Percentiles rank a stretch among this genome's conserved stretches.
These are phyloP conservation scores for Cadophora luteo-olivacea DNA, from an alignment of 2,329 filamentous ascomycete species.

Conservation along the genomic window DNA sequence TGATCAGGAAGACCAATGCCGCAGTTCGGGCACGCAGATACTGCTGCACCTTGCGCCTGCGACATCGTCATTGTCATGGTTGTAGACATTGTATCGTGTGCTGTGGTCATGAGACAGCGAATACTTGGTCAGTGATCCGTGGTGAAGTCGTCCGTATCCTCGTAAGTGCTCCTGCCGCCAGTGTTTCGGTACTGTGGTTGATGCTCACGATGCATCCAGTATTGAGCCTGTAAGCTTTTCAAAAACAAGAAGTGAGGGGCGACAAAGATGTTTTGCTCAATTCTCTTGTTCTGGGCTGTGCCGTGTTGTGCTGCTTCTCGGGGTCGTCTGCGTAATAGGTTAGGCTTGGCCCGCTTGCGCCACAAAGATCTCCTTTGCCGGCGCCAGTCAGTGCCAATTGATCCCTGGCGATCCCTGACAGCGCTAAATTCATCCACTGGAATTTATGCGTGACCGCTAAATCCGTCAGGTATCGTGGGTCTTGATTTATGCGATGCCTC, in stretches of 20 bases:
- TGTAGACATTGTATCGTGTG: slow-evolving; percentile 39
- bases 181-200: not conserved
- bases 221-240: not conserved
- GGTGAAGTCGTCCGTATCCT: slow-evolving; percentile 7
- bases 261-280: slow-evolving; percentile 12
- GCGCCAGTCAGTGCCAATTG: slow-evolving; percentile 14
- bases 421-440: slow-evolving; percentile 5
- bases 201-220: not conserved
- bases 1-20: slow-evolving; percentile 39
- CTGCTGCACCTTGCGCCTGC: slow-evolving; percentile 26
- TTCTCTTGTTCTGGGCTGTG: not conserved
- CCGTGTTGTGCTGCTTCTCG: not conserved
- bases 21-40: slow-evolving; percentile 43
- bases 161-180: not conserved
- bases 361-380: slow-evolving; percentile 18
- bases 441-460: slow-evolving; percentile 14
- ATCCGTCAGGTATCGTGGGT: not conserved
- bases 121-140: slow-evolving; percentile 4
- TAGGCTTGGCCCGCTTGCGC: slow-evolving; percentile 8
- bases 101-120: slow-evolving; percentile 23
- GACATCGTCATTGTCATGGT: slow-evolving; percentile 44
- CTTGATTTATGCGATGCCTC: not conserved
- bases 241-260: slow-evolving; percentile 3
- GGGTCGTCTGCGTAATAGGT: not conserved
- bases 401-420: slow-evolving; percentile 13